These are phyloP conservation scores for Linum trigynum DNA, from an alignment of 345 rosid species.

Conservation along the genomic window DNA sequence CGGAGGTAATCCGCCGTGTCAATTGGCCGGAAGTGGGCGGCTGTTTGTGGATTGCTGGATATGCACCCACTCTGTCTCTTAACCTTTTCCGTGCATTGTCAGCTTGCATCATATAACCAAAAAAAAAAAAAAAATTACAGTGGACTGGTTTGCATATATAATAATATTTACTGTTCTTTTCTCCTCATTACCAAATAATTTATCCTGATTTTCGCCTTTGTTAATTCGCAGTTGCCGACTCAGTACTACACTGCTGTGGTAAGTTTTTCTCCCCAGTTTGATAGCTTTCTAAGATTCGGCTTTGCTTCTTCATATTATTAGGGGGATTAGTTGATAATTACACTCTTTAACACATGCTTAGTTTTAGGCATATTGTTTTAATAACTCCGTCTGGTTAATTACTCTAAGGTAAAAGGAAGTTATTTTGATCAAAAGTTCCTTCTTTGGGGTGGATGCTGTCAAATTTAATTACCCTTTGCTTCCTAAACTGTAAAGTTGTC, in stretches of 20 bases:
- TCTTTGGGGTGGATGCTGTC: too few relatives aligned
- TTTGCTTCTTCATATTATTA: background rate
- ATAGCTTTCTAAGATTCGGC: background rate
- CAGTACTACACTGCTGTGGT: conserved; percentile 93
- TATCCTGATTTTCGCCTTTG: conserved; percentile 4
- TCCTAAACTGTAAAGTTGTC: too few relatives aligned
- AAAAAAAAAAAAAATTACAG: background rate
- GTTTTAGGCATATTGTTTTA: too few relatives aligned
- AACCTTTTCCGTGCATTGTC: background rate
- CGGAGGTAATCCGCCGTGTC: too few relatives aligned
- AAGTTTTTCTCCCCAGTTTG: conserved; percentile 14
- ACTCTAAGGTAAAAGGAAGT: too few relatives aligned
- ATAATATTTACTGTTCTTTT: too few relatives aligned
- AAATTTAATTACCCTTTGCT: too few relatives aligned
- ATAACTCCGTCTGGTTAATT: too few relatives aligned
- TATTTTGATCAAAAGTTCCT: too few relatives aligned
- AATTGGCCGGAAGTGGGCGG: background rate
- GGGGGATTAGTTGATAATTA: too few relatives aligned
- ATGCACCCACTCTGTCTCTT: background rate
- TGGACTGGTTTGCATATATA: background rate
- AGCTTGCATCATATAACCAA: background rate
- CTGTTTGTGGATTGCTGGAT: background rate
- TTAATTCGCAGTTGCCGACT: conserved; percentile 71
- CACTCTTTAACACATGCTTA: too few relatives aligned
- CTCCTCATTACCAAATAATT: background rate